phyloP scores from a whole-genome alignment of 2,329 filamentous ascomycete species.

The Cladorrhinum sp. region DNA sequence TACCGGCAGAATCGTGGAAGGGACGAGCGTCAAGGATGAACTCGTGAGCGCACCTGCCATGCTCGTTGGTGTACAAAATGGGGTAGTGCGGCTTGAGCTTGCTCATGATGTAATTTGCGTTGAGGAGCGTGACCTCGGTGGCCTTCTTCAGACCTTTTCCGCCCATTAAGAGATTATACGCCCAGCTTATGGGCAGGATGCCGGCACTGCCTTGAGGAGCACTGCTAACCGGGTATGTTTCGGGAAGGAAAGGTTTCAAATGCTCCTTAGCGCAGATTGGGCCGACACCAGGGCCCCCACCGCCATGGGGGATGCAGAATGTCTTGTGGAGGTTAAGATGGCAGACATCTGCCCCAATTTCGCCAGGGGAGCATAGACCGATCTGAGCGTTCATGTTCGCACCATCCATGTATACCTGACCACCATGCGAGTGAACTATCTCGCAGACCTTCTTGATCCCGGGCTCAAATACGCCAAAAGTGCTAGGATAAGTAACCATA shows the following conservation, averaged over 20 bases:
- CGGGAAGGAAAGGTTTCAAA: conserved; percentile 70
- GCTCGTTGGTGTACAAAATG: conserved; percentile 89
- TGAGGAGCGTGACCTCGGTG: conserved; percentile 88
- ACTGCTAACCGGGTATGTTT: conserved; percentile 66
- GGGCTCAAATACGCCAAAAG: conserved; percentile 92
- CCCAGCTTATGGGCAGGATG: conserved; percentile 91
- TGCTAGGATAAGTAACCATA: conserved; percentile 96
- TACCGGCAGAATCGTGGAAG: conserved; percentile 77
- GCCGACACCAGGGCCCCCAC: conserved; percentile 88
- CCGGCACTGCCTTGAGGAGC: conserved; percentile 84
- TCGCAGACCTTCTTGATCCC: conserved; percentile 80
- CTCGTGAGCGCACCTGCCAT: conserved; percentile 89
- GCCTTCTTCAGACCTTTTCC: conserved; percentile 78
- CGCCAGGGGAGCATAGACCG: conserved; percentile 87
- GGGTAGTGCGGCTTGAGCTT: conserved; percentile 81
- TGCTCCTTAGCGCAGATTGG: conserved; percentile 89
- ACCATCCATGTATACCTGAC: conserved; percentile 97
- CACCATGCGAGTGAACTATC: conserved; percentile 81
- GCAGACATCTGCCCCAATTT: conserved; percentile 94
- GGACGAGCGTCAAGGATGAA: conserved; percentile 89
- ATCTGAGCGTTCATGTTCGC: conserved; percentile 99
- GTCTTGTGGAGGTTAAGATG: conserved; percentile 98
- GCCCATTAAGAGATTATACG: conserved; percentile 94
- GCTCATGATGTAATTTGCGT: conserved; percentile 94
- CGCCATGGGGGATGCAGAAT: conserved; percentile 96